phyloP scores from a whole-genome alignment of 2,329 filamentous ascomycete genomes.

The Alternaria triticimaculans region DNA sequence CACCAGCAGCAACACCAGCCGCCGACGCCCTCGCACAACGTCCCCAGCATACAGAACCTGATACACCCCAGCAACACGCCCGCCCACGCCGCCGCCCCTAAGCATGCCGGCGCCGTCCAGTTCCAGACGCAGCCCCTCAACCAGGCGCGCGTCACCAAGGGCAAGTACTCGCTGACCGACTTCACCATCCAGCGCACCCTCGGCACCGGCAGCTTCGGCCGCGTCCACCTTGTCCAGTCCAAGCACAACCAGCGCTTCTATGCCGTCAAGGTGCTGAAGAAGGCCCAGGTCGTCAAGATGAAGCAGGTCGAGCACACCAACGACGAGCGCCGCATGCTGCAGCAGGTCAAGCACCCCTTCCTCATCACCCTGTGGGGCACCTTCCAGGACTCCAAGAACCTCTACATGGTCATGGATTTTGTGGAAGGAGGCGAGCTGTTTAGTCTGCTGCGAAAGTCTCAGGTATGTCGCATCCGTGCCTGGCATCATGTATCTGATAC shows the following conservation, averaged over 20 bases:
- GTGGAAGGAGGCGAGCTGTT: conserved; percentile 98
- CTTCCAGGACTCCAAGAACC: conserved; percentile 91
- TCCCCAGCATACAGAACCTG: conserved; percentile 82
- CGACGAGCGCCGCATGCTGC: conserved; percentile 94
- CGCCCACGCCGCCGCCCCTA: conserved; percentile 32
- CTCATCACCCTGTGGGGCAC: conserved; percentile 98
- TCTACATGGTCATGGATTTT: conserved; percentile 99
- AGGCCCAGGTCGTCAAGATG: conserved; percentile 99
- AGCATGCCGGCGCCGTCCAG: conserved; percentile 47
- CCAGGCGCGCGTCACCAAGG: conserved; percentile 77
- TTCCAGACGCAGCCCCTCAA: conserved; percentile 46
- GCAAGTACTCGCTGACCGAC: conserved; percentile 93
- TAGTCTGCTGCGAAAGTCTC: conserved; percentile 88
- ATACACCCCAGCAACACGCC: conserved; percentile 66
- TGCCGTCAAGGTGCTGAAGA: conserved; percentile 97
- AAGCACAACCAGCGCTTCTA: conserved; percentile 99
- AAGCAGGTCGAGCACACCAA: conserved; percentile 99
- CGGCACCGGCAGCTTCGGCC: conserved; percentile 94
- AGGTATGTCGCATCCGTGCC: conserved; percentile 1
- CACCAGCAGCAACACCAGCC: conserved; percentile 7
- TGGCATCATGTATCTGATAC: not conserved
- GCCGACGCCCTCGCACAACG: conserved; percentile 64
- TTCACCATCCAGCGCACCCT: conserved; percentile 90
- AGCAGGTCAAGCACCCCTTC: conserved; percentile 97
- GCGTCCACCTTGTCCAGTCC: conserved; percentile 95